A percentile compares a stretch with the other conserved stretches of the same genome.
These are phyloP conservation scores for Schoenoplectus triqueter DNA, from an alignment of 202 grass and related monocot genomes.

Conservation along the genomic window DNA sequence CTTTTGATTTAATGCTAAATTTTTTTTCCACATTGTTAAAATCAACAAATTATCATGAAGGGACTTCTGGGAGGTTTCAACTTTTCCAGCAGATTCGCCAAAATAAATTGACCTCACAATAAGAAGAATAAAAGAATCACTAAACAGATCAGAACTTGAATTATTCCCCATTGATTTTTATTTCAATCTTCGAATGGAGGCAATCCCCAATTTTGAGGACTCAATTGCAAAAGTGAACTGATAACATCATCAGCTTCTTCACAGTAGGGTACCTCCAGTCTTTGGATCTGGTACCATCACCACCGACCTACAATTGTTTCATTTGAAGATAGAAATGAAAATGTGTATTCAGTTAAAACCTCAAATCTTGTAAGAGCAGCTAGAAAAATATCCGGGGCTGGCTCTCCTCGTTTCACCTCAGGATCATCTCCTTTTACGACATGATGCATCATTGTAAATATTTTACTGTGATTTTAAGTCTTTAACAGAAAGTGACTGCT, in stretches of 20 bases:
- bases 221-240: slow-evolving; percentile 46
- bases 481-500: slow-evolving; percentile 48
- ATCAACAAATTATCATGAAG: not conserved
- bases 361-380: slow-evolving; percentile 52
- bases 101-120: slow-evolving; percentile 17
- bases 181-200: slow-evolving; percentile 43
- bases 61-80: not conserved
- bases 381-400: slow-evolving; percentile 61
- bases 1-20: slow-evolving; percentile 11
- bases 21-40: not conserved
- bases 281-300: slow-evolving; percentile 55
- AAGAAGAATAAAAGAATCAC: not conserved
- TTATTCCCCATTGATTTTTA: not conserved
- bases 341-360: slow-evolving; percentile 15
- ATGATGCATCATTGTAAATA: slow-evolving; percentile 57
- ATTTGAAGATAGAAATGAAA: not conserved
- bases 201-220: slow-evolving; percentile 48
- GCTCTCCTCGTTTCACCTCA: slow-evolving; percentile 54
- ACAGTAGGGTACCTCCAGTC: slow-evolving; percentile 38
- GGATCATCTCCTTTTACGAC: slow-evolving; percentile 55
- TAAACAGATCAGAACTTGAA: slow-evolving; percentile 9
- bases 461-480: slow-evolving; percentile 53
- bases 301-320: slow-evolving; percentile 38
- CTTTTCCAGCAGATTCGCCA: not conserved
- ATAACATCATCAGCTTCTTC: slow-evolving; percentile 54